Base-by-base conservation (phyloP, 257 asterid genomes). In the Datura wrightii region DNA sequence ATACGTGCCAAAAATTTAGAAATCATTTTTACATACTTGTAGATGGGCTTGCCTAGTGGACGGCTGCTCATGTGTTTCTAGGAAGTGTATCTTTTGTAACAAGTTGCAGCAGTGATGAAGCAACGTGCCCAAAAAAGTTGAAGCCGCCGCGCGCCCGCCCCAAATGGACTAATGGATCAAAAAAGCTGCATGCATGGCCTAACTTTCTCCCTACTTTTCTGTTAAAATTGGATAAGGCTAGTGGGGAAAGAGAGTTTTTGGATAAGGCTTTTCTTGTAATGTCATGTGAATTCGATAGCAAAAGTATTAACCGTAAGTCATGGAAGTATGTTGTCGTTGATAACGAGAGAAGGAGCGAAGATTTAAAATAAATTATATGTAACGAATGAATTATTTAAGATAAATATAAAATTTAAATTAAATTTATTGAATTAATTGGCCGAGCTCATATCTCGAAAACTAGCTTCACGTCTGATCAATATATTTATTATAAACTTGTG, bases 351-450 rank as follows among this genome's bases (percentile, higher is more conserved):
- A 1, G 58, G 58, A 13, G 5, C 58, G 3, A 53, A 1, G 58
- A 24, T 24, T 24, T 24, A 24, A 24, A 39, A 39, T 39, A 39
- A 4, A 2, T 39, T 39, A 39, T 39, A 4, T 39, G 42, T 50
- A 50, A 8, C 9, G 54, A 50, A 50, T 50, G 13, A 10, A 8
- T 46, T 5, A 6, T 8, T 6, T 46, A 50, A 50, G 4, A 50
- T 3, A 10, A 50, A 50, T 8, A 10, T 50, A 8, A 1, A 11
- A 8, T 65, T 65, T 0, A 2, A 0, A 6, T 1, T 5, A 65
- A 66, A 36, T 3, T 36, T 66, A 36, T 0, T 66, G 2, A 0
- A 9, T 66, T 63, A 4, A 63, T 11, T 0, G 71, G 4, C 8
- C n/a, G 34, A 58, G 18, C 6, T n/a, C 34, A 4, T 19, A 60